Base-by-base conservation (phyloP, 208 protist species). In the Novymonas esmeraldas region DNA sequence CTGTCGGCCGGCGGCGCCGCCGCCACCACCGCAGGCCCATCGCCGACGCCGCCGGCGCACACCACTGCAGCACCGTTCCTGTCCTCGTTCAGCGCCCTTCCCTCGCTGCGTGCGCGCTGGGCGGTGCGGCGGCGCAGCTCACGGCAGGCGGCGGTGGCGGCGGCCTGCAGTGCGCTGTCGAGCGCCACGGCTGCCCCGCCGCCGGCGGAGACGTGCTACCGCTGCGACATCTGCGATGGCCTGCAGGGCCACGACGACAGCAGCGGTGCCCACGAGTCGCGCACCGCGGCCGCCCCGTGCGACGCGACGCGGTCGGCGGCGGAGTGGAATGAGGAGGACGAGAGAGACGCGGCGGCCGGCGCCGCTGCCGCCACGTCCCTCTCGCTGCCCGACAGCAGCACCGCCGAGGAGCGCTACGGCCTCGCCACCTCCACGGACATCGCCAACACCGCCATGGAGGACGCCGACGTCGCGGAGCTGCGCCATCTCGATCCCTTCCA, bases 191-290 rank as follows among this genome's bases (percentile, higher is more conserved):
- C 44, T 6, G n/a, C 60, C 20, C 26, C 51, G 9, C 51, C 42
- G 18, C 36, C 67, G 20, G 24, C 36, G 36, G 59, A 74, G 34
- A 62, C 80, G 54, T 81, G 80, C 58, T 90, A 90, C 63, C 84
- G 84, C 0, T 90, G 84, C 50, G 80, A 90, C 39, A 78, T 90
- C 18, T 90, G 84, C 39, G 78, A 85, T 41, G 72, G 79, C 14
- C 70, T 90, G 36, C 69, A 75, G 46, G 34, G 36, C 56, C 56
- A 33, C 39, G 34, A 24, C 28, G 36, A 59, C 22, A 36, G 5
- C 22, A 28, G 31, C 34, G 10, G n/a, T n/a, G n/a, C n/a, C n/a
- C n/a, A n/a, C n/a, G n/a, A n/a, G n/a, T n/a, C n/a, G n/a, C n/a
- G n/a, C n/a, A n/a, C n/a, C n/a, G n/a, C n/a, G n/a, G n/a, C n/a